Conservation (phyloP, 2,329 filamentous ascomycete genomes). For the Keithomyces neogunnii region DNA sequence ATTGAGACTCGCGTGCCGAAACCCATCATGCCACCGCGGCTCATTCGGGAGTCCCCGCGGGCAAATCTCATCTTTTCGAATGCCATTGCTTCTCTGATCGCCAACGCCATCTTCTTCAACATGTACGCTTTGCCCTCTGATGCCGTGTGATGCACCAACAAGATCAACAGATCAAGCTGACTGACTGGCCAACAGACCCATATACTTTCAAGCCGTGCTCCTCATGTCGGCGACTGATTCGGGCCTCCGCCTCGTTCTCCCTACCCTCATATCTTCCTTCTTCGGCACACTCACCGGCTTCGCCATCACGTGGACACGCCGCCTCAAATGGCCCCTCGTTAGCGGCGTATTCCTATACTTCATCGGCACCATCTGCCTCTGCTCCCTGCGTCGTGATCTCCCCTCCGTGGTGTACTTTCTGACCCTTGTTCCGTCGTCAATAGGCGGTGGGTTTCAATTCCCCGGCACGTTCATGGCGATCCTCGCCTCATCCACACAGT, state of each 20-base stretch:
- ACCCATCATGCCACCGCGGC: constrained; percentile 52
- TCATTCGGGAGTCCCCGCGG: constrained; percentile 42
- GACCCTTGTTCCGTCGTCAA: constrained; percentile 45
- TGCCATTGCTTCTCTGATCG: constrained; percentile 39
- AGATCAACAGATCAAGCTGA: not conserved
- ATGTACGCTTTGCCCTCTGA: constrained; percentile 28
- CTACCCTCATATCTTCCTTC: constrained; percentile 46
- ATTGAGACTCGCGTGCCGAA: constrained; percentile 40
- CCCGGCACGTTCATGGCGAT: constrained; percentile 56
- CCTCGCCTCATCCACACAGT: constrained; percentile 49
- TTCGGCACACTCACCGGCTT: constrained; percentile 52
- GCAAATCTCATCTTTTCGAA: constrained; percentile 51
- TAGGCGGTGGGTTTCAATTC: constrained; percentile 57
- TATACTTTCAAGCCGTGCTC: constrained; percentile 71
- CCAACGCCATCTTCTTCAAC: constrained; percentile 52
- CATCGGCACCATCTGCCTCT: constrained; percentile 41
- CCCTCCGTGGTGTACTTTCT: constrained; percentile 45
- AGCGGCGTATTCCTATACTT: constrained; percentile 40
- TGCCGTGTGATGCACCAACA: not conserved
- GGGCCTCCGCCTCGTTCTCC: constrained; percentile 62
- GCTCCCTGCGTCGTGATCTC: constrained; percentile 40
- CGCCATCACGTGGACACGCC: constrained; percentile 50
- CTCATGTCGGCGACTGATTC: constrained; percentile 61
- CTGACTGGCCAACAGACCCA: constrained; percentile 36
- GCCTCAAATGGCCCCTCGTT: constrained; percentile 50